Conservation (phyloP, 169 alveolate species). For the Blepharisma undulans region DNA sequence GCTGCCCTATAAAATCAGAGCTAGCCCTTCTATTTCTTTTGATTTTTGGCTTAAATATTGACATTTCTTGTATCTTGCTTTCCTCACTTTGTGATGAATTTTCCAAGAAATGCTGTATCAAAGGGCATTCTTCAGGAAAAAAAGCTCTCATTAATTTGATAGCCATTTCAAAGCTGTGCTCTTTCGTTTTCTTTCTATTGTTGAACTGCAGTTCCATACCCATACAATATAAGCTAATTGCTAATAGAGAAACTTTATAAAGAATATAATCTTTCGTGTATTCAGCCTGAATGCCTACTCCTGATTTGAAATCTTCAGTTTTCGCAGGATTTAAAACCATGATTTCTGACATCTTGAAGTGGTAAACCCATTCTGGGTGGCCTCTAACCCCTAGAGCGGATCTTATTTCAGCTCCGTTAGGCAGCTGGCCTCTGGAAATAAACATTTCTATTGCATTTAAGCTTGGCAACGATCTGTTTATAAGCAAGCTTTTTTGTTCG, state of each 20-base stretch:
- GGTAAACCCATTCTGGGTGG: not conserved
- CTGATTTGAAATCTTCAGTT: not conserved
- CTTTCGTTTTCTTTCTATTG: not conserved
- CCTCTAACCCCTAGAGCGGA: constrained; percentile 21
- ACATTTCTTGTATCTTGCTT: not conserved
- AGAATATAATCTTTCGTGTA: constrained; percentile 21
- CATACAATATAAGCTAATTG: not conserved
- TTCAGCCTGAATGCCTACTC: constrained; percentile 29
- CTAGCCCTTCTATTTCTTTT: not conserved
- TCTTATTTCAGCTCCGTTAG: not conserved
- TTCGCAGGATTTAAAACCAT: not conserved
- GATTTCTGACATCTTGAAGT: not conserved
- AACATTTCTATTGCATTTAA: not conserved
- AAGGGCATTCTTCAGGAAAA: not conserved
- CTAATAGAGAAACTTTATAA: not conserved
- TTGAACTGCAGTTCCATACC: not conserved
- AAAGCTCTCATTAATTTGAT: not conserved
- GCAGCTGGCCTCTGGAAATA: not conserved
- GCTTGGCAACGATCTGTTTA: not conserved
- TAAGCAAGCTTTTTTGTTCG: not conserved
- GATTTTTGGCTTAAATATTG: not conserved
- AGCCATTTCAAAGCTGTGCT: not conserved
- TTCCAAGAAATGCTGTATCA: not conserved
- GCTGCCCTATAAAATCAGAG: too few species aligned
- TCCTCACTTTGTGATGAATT: not conserved